Evolutionary conservation across 2,329 filamentous ascomycete species (phyloP).

Genomic region (Epichloe sylvatica): DNA sequence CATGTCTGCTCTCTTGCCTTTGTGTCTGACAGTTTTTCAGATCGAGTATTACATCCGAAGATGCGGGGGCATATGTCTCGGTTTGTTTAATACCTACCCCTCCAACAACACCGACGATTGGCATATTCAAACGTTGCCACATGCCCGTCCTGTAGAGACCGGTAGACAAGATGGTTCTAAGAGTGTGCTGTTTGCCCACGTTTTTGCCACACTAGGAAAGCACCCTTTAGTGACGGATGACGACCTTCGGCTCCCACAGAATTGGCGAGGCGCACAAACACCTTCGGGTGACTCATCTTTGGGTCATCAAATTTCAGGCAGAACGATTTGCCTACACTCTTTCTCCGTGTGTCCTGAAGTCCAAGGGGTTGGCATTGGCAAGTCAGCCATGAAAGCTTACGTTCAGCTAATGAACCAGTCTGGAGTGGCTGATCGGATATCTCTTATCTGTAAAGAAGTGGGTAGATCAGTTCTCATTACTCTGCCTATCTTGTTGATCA

Average conservation of each 20-base stretch:
- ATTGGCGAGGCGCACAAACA: constrained; percentile 44
- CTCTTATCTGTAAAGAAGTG: constrained; percentile 54
- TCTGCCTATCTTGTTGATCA: background rate
- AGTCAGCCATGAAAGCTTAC: constrained; percentile 41
- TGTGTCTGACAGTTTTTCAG: constrained; percentile 8
- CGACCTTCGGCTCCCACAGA: constrained; percentile 59
- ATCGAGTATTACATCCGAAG: constrained; percentile 14
- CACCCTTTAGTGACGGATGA: constrained; percentile 36
- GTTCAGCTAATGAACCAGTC: constrained; percentile 55
- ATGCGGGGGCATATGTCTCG: constrained; percentile 56
- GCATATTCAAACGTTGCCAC: constrained; percentile 35
- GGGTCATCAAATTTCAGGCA: constrained; percentile 60
- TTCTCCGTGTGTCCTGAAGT: constrained; percentile 65
- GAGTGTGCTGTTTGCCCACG: constrained; percentile 59
- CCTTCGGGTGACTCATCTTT: constrained; percentile 23
- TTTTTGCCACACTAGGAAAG: constrained; percentile 59
- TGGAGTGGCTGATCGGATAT: constrained; percentile 55
- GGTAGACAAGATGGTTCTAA: constrained; percentile 15
- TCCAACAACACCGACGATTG: constrained; percentile 32
- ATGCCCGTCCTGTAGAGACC: constrained; percentile 43
- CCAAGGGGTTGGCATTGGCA: constrained; percentile 60
- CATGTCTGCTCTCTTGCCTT: background rate
- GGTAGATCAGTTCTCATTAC: background rate
- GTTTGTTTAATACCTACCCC: constrained; percentile 58
- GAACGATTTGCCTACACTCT: constrained; percentile 70